Evolutionary conservation across 495 filamentous ascomycete genomes (phyloP), one percentile per base, ranked within the genome.

Genomic region (Penicillium coffeae): DNA sequence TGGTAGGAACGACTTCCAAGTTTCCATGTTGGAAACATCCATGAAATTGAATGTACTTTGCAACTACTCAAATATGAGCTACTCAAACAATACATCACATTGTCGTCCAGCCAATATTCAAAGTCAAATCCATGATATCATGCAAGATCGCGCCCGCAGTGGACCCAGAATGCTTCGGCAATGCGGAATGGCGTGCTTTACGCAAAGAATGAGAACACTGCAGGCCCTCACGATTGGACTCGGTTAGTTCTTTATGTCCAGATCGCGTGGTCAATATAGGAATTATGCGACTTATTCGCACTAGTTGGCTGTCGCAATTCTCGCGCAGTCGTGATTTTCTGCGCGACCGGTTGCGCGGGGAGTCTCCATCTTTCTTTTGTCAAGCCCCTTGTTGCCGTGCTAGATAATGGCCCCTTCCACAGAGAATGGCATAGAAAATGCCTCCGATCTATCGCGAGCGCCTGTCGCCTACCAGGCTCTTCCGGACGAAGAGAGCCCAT

Each of bases 401-500:
- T 10, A 30, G 5, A 30, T 4, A 4, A 30, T 30, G 25, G 25
- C 25, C 5, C 10, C 25, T 30, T 5, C 25, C 4, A 30, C 25
- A 25, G 33, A 44, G 18, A 45, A 49, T 42, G 45, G 45, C 41
- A 39, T 47, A 3, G 38, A 43, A 12, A 38, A 41, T 7, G 37
- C 15, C 14, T 8, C 14, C 38, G 18, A 40, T 30, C 25, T 10
- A n/a, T 10, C 20, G 9, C 15, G 19, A 35, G 16, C 15, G 8
- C 21, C 16, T n/a, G 3, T 40, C 25, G 15, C 3, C 12, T 37
- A 47, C 16, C 40, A 20, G 46, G 38, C 34, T 14, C 3, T 12
- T 16, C 42, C 32, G 12, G 66, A 69, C 34, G 64, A 67, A 33
- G 66, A 69, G 34, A 55, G 44, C 21, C 50, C 52, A 4, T 41